Evolutionary conservation across 495 filamentous ascomycete genomes (phyloP), one percentile per base, ranked within the genome.

Genomic region (Pseudomonodictys pantanalensis): DNA sequence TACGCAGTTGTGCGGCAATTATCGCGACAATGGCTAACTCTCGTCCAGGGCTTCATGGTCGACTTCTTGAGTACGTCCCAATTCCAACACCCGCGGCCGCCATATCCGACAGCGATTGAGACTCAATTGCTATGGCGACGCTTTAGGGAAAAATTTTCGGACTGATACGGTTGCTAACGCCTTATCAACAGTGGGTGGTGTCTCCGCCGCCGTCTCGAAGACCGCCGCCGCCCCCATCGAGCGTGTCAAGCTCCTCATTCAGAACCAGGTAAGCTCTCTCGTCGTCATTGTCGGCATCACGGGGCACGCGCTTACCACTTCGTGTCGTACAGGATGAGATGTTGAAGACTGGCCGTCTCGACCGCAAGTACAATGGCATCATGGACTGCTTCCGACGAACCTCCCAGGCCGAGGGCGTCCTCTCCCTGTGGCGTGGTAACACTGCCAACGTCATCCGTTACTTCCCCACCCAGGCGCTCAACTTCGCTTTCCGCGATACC

Each of bases 371-470:
- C 83, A 78, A 80, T 75, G 93, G 93, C 78, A 97, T 98, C 75
- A 71, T 48, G 42, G 95, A 98, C 75, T 97, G 93, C 84, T 98
- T 98, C 85, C 74, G 76, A 56, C 89, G 93, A 76, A 97, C 95
- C 67, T 83, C 81, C 66, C 82, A 82, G 68, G 78, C 86, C 58
- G 93, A 98, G 82, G 87, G 87, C 77, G 72, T 84, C 62, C 83
- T 90, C 71, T 89, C 93, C 52, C 82, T 98, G 67, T 98, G 93
- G 93, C 83, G 93, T 85, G 93, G 93, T 79, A 98, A 98, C 88
- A 98, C 93, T 72, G 93, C 93, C 89, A 98, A 98, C 86, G 93
- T 98, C 79, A 95, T 98, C 82, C 95, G 93, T 86, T 98, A 98
- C 85, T 98, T 98, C 90, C 93, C 93, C 65, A 98, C 93, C 73